Conservation (phyloP, 2,329 filamentous ascomycete genomes). For the Didymella keratinophila region DNA sequence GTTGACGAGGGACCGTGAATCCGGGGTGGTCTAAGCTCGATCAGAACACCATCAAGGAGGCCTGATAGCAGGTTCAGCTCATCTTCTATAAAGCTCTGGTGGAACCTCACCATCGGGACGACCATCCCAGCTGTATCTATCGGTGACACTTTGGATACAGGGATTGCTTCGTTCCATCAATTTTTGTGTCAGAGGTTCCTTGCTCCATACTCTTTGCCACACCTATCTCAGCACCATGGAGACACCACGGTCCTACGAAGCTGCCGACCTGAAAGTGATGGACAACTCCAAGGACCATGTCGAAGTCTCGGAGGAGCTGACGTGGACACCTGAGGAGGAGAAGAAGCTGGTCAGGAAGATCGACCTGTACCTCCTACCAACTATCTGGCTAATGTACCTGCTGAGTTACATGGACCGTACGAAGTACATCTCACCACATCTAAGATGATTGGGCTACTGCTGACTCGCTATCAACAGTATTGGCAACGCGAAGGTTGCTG, state of each 20-base stretch:
- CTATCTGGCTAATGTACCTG: slow-evolving; percentile 61
- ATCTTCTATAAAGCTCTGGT: slow-evolving; percentile 38
- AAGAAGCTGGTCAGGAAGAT: slow-evolving; percentile 58
- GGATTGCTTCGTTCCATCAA: neutral
- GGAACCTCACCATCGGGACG: slow-evolving; percentile 11
- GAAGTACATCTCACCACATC: slow-evolving; percentile 33
- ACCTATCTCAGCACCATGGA: slow-evolving; percentile 26
- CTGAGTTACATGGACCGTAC: slow-evolving; percentile 58
- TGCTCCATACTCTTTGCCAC: neutral
- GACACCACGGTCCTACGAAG: slow-evolving; percentile 32
- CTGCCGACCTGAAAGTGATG: slow-evolving; percentile 39
- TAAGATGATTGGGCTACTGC: neutral
- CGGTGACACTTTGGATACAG: slow-evolving; percentile 5
- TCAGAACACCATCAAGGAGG: slow-evolving; percentile 23
- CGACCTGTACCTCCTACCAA: slow-evolving; percentile 57
- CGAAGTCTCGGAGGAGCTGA: slow-evolving; percentile 54
- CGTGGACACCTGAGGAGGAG: slow-evolving; percentile 60
- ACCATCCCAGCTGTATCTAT: slow-evolving; percentile 11
- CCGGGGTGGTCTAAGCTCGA: slow-evolving; percentile 33
- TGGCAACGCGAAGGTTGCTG: slow-evolving; percentile 62
- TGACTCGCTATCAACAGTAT: slow-evolving; percentile 43
- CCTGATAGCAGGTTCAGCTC: slow-evolving; percentile 18
- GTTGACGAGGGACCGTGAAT: slow-evolving; percentile 33
- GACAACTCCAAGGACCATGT: slow-evolving; percentile 52
- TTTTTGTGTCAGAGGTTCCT: neutral